These are phyloP conservation scores for Candida suzukii DNA, from an alignment of 805 yeast genomes.

Conservation along the genomic window DNA sequence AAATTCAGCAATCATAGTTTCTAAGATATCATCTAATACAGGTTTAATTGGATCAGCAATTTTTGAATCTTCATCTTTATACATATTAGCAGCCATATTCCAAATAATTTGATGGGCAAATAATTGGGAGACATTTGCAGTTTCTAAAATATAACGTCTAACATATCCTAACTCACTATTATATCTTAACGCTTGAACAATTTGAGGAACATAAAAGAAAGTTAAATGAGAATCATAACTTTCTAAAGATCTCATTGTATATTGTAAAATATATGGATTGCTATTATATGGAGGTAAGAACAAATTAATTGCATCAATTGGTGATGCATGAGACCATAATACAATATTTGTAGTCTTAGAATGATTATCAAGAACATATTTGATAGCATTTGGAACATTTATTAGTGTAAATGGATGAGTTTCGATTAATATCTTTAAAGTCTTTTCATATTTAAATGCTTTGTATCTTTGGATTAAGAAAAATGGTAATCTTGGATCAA, in stretches of 20 bases:
- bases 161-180: conserved; percentile 75
- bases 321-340: conserved; percentile 73
- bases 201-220: conserved; percentile 96
- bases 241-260: conserved; percentile 84
- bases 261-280: conserved; percentile 70
- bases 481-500: conserved; percentile 70
- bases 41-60: conserved; percentile 83
- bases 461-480: conserved; percentile 55
- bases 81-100: conserved; percentile 94
- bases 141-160: conserved; percentile 80
- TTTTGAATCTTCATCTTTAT: conserved; percentile 79
- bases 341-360: conserved; percentile 10
- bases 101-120: conserved; percentile 98
- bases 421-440: conserved; percentile 37
- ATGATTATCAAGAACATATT: conserved; percentile 33
- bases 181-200: conserved; percentile 84
- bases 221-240: conserved; percentile 80
- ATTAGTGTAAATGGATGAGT: conserved; percentile 55
- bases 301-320: conserved; percentile 77
- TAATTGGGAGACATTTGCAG: conserved; percentile 82
- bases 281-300: conserved; percentile 68
- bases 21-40: conserved; percentile 63
- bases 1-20: conserved; percentile 56
- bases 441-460: conserved; percentile 30
- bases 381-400: conserved; percentile 51